phyloP scores from a whole-genome alignment of 352 stramenopile species.

The Phytopythium cucurbitacearum region DNA sequence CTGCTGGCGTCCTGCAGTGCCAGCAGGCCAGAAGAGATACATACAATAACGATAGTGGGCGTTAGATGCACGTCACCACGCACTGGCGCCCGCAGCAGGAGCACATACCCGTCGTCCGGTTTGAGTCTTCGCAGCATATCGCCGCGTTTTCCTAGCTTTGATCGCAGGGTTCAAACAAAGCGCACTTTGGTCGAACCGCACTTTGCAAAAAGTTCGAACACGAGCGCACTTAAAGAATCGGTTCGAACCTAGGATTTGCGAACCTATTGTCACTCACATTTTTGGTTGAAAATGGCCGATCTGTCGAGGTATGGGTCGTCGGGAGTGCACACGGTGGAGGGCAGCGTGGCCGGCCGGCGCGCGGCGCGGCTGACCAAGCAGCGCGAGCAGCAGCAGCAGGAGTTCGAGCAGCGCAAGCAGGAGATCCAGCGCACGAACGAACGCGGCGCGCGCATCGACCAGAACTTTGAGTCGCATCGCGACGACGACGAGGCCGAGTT shows the following conservation, averaged over 20 bases:
- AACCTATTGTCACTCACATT: conserved; percentile 2
- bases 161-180: not conserved
- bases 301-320: conserved; percentile 81
- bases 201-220: not conserved
- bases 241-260: no score
- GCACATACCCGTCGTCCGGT: conserved; percentile 2
- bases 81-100: not conserved
- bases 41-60: not conserved
- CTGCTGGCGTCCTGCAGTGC: conserved; percentile 4
- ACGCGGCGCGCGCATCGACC: conserved; percentile 84
- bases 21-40: not conserved
- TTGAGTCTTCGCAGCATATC: conserved; percentile 3
- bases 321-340: conserved; percentile 96
- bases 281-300: conserved; percentile 34
- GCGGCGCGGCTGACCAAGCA: conserved; percentile 91
- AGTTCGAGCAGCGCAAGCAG: conserved; percentile 92
- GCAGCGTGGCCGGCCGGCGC: conserved; percentile 90
- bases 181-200: not conserved
- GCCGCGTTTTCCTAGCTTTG: not conserved
- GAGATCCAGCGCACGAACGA: conserved; percentile 85
- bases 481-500: conserved; percentile 84
- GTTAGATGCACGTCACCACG: not conserved
- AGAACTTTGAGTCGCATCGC: conserved; percentile 87
- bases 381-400: conserved; percentile 90
- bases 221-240: no score